Conservation (phyloP, 169 alveolate genomes). For the Blepharisma undulans region DNA sequence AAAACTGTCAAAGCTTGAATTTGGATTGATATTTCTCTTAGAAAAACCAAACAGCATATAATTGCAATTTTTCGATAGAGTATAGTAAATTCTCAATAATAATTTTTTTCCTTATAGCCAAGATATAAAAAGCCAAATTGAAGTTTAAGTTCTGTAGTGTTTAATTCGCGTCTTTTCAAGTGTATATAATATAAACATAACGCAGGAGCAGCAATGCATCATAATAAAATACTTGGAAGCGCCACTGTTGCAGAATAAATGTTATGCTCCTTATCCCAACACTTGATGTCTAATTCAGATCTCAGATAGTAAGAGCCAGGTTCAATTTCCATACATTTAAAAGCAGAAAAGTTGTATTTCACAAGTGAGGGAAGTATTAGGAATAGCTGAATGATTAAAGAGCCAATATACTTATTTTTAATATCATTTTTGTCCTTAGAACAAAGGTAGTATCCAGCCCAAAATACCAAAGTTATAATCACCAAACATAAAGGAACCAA, state of each 20-base stretch:
- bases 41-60: constrained; percentile 38
- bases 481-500: neutral
- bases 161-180: neutral
- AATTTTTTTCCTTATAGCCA: constrained; percentile 44
- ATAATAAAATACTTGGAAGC: constrained; percentile 48
- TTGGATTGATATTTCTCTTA: constrained; percentile 1
- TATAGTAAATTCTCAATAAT: constrained; percentile 57
- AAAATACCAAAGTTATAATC: neutral
- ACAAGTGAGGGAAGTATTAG: neutral
- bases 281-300: neutral
- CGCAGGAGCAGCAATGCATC: constrained; percentile 60
- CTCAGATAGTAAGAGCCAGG: neutral
- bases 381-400: constrained; percentile 5
- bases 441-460: neutral
- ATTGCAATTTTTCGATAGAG: constrained; percentile 45
- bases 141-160: neutral
- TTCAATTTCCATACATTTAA: neutral
- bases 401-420: neutral
- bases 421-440: neutral
- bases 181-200: neutral
- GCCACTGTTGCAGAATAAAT: constrained; percentile 44
- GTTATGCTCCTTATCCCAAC: constrained; percentile 24
- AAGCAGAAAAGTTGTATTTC: neutral
- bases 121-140: constrained; percentile 55
- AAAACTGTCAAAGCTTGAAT: constrained; percentile 50